Conservation (phyloP, 2,329 filamentous ascomycete genomes). For the Cadophora malorum region DNA sequence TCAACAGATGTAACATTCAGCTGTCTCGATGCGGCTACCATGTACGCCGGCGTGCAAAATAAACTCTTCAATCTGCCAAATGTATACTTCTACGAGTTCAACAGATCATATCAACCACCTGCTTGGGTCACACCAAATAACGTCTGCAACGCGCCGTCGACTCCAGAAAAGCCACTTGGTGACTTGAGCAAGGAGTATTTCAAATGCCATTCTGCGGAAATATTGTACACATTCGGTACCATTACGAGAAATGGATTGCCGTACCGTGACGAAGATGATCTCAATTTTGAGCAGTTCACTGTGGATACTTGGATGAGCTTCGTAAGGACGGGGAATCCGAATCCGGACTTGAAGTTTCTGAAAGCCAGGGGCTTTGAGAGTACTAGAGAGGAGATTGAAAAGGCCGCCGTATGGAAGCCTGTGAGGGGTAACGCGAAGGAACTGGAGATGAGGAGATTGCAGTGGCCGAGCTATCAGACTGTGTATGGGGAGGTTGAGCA, state of each 20-base stretch:
- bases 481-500: constrained; percentile 31
- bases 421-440: constrained; percentile 5
- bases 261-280: constrained; percentile 43
- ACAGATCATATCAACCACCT: constrained; percentile 42
- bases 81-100: constrained; percentile 45
- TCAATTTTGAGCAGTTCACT: constrained; percentile 37
- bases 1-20: constrained; percentile 41
- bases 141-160: constrained; percentile 37
- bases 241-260: constrained; percentile 35
- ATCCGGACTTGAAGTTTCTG: constrained; percentile 34
- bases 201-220: constrained; percentile 47
- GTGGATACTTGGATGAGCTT: constrained; percentile 41
- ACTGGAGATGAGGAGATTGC: constrained; percentile 27
- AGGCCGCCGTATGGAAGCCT: constrained; percentile 34
- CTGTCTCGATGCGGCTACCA: constrained; percentile 41
- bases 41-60: constrained; percentile 39
- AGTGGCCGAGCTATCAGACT: constrained; percentile 32
- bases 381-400: constrained; percentile 29
- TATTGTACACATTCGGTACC: constrained; percentile 45
- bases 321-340: constrained; percentile 37
- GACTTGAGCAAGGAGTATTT: constrained; percentile 45
- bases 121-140: constrained; percentile 27
- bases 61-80: constrained; percentile 41
- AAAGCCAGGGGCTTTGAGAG: constrained; percentile 36
- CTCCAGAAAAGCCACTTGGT: constrained; percentile 38